phyloP scores from a whole-genome alignment of 768 basidiomycete genomes.

The Dictyophora rubrovolvata region DNA sequence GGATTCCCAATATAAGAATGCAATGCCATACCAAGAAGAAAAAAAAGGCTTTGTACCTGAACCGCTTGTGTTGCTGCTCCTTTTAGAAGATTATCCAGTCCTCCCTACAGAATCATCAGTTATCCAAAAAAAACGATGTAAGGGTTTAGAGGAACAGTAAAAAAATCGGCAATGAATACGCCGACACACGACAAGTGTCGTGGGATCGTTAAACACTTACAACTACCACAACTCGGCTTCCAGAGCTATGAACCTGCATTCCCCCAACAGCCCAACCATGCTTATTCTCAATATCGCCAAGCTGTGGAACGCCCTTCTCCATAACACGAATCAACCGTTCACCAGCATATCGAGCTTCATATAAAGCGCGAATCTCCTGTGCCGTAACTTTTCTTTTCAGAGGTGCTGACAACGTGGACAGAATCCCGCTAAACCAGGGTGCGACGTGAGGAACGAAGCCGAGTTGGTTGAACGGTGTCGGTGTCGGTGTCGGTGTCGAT shows the following conservation, averaged over 20 bases:
- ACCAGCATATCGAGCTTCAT: slow-evolving; percentile 62
- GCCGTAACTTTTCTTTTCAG: slow-evolving; percentile 59
- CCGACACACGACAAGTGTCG: no score
- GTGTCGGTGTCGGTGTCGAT: no score
- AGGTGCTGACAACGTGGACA: slow-evolving; percentile 79
- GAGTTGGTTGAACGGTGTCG: slow-evolving; percentile 33
- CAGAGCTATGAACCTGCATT: slow-evolving; percentile 82
- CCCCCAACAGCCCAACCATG: slow-evolving; percentile 92
- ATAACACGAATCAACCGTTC: slow-evolving; percentile 62
- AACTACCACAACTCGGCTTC: slow-evolving; percentile 89
- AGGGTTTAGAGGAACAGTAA: no score
- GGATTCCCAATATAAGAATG: slow-evolving; percentile 1
- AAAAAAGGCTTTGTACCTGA: slow-evolving; percentile 45
- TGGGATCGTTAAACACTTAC: no score
- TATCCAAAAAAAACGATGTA: background rate
- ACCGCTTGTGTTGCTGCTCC: slow-evolving; percentile 99
- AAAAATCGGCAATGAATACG: no score
- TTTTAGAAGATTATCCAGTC: slow-evolving; percentile 92
- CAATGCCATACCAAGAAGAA: background rate
- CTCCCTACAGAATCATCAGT: slow-evolving; percentile 44
- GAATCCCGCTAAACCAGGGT: slow-evolving; percentile 95
- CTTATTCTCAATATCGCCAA: slow-evolving; percentile 66
- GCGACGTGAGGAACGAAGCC: slow-evolving; percentile 84
- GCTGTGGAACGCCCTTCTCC: slow-evolving; percentile 57
- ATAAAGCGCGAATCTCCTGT: slow-evolving; percentile 59